These are phyloP conservation scores for Begonia loranthoides DNA, from an alignment of 306 rosid genomes.

Conservation along the genomic window DNA sequence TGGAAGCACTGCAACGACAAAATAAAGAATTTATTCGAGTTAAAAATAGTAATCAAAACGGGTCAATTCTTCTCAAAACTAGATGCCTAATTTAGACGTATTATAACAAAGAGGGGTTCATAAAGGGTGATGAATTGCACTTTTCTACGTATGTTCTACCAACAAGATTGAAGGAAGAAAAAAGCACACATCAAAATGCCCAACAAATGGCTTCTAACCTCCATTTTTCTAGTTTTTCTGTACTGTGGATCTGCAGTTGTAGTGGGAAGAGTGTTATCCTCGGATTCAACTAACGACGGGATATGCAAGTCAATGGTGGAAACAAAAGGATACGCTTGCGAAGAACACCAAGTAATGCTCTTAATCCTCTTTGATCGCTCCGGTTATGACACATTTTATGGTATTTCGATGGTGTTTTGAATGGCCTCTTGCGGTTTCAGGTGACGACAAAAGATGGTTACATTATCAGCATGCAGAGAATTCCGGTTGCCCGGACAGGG, in stretches of 20 bases:
- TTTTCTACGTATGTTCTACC: conserved; percentile 12
- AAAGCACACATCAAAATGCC: conserved; percentile 20
- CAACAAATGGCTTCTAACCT: conserved; percentile 5
- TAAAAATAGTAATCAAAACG: background rate
- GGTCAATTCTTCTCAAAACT: conserved; percentile 7
- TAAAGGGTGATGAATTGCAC: conserved; percentile 11
- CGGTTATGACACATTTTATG: conserved; percentile 6
- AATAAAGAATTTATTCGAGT: background rate
- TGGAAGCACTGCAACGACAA: conserved; percentile 8
- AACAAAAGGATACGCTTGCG: conserved; percentile 46
- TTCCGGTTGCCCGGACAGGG: conserved; percentile 20
- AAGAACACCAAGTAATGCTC: conserved; percentile 41
- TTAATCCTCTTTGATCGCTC: background rate
- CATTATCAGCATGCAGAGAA: conserved; percentile 59
- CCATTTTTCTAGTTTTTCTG: conserved; percentile 12
- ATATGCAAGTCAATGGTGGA: conserved; percentile 43
- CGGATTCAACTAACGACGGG: conserved; percentile 19
- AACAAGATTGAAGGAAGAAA: background rate
- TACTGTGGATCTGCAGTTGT: conserved; percentile 11
- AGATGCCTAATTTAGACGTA: conserved; percentile 17
- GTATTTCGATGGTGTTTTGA: conserved; percentile 4
- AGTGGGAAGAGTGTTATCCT: conserved; percentile 8
- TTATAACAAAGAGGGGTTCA: background rate
- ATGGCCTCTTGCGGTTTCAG: conserved; percentile 19
- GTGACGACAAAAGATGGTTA: conserved; percentile 62